A percentile compares a stretch with the other conserved stretches of the same genome.
Conservation (phyloP, 2,329 filamentous ascomycete species). For the Diaporthe ampelina region DNA sequence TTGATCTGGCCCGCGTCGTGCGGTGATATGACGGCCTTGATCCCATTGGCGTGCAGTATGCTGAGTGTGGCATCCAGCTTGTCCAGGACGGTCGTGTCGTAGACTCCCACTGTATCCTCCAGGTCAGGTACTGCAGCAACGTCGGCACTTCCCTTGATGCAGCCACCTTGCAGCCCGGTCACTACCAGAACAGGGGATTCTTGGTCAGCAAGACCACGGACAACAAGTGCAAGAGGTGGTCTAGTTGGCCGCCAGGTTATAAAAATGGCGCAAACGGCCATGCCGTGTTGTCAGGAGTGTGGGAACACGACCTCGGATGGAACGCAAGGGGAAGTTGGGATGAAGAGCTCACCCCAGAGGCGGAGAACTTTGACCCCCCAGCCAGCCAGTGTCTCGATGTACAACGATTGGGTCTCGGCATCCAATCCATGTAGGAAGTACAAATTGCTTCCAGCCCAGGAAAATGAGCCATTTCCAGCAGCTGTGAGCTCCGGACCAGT, state of each 20-base stretch:
- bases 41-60: conserved; percentile 2
- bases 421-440: conserved; percentile 7
- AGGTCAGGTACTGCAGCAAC: background rate
- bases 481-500: background rate
- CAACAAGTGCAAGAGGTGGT: background rate
- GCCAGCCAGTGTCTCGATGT: background rate
- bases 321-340: background rate
- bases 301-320: background rate
- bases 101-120: background rate
- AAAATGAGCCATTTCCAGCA: background rate
- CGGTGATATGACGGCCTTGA: background rate
- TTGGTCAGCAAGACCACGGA: too few relatives aligned
- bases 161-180: background rate
- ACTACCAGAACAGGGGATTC: background rate
- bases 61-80: background rate
- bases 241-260: background rate
- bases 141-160: conserved; percentile 2
- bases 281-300: background rate
- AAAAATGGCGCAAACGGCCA: background rate
- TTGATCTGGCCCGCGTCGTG: conserved; percentile 13
- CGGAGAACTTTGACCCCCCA: conserved; percentile 5
- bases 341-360: conserved; percentile 1
- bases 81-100: conserved; percentile 2
- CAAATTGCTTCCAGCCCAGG: background rate
- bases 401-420: background rate